Evolutionary conservation across 1,284 basidiomycete species (phyloP).

Genomic region (Ustilago hordei): DNA sequence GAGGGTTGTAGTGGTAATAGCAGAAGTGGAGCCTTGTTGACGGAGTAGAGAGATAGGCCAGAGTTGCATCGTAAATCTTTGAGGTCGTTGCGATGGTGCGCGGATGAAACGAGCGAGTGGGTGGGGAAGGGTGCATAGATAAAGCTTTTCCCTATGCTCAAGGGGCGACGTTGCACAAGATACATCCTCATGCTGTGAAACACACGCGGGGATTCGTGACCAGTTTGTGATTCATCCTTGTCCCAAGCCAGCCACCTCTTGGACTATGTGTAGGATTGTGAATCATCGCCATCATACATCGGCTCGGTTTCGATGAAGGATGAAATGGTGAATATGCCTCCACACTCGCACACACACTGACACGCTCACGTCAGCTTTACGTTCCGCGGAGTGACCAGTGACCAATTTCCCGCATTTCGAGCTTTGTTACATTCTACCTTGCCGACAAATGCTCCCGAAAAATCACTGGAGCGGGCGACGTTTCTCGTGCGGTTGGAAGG

Average conservation of each 20-base stretch:
- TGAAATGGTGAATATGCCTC: conserved; percentile 11
- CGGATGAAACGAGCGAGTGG: background rate
- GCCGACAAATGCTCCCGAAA: background rate
- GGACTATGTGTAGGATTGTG: background rate
- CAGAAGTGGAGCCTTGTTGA: background rate
- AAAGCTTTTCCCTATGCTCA: background rate
- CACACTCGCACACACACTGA: background rate
- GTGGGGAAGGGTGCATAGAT: background rate
- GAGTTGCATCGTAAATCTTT: conserved; percentile 8
- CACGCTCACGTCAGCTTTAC: conserved; percentile 4
- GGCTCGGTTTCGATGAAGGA: background rate
- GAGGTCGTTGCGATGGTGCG: background rate
- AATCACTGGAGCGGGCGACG: background rate
- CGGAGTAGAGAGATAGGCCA: background rate
- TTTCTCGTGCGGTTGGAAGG: conserved; percentile 42
- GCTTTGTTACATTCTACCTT: background rate
- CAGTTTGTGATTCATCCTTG: background rate
- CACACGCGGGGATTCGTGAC: background rate
- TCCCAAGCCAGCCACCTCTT: background rate
- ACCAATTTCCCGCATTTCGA: background rate
- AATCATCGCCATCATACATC: background rate
- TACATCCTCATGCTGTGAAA: background rate
- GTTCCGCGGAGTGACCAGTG: conserved; percentile 22
- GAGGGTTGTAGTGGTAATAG: background rate
- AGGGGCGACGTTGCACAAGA: background rate